Evolutionary conservation across 805 yeast genomes (phyloP), one percentile per base, ranked within the genome.

Genomic region (Isabelozyma pseudorhagii): DNA sequence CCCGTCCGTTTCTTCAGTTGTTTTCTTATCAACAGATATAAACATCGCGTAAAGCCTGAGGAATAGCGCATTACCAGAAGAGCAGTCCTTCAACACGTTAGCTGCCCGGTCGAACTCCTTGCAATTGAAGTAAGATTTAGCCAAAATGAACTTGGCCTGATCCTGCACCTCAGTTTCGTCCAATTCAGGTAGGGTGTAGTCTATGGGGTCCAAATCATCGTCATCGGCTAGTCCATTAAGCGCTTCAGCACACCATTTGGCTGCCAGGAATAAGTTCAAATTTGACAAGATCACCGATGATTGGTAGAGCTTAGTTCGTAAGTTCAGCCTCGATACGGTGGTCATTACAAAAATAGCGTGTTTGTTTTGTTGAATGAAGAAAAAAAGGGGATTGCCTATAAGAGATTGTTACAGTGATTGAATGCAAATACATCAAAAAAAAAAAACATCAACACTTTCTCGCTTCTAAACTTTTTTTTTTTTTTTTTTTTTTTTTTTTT

Each of bases 171-270:
- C 83, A 1, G 61, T 54, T 1, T 51, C 52, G 14, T 54, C 57
- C 4, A 58, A 46, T n/a, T 47, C 49, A 6, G 48, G 48, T 4
- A 47, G 11, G 8, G 54, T 52, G 44, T 43, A 51, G 40, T 50
- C 56, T 10, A 60, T 51, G 14, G 50, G 40, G 5, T 34, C 31
- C 8, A 29, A 10, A 15, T 44, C 51, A 5, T 46, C 21, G 8
- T 47, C 47, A 17, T 45, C 38, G 51, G 64, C 47, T 43, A 87
- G 67, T 0, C 93, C 96, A 57, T 77, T 78, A 17, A 87, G 69
- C 1, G 96, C 96, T 59, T 90, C 97, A 2, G 89, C 84, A 49
- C 72, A 76, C 96, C 96, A 91, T 70, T 89, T 89, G 3, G 96
- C 82, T 0, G 91, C 84, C 46, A 82, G 83, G 58, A 77, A 76